Percentiles rank a stretch among this genome's conserved stretches.
phyloP scores from a whole-genome alignment of 1,139 yeast species.

The Kurtzmaniella quercitrusa region DNA sequence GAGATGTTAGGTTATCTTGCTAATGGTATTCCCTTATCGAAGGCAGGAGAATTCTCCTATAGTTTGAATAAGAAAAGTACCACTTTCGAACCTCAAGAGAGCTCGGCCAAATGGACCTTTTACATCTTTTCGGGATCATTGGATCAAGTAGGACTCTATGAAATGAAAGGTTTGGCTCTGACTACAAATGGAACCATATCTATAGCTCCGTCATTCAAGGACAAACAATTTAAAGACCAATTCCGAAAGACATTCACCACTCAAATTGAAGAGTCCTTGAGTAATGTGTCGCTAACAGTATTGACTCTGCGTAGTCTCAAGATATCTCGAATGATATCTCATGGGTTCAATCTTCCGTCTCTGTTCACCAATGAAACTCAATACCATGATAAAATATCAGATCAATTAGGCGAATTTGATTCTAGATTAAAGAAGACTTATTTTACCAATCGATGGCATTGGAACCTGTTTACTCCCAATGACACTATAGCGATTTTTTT shows the following conservation, averaged over 20 bases:
- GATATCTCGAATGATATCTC: conserved; percentile 23
- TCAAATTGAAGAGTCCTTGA: conserved; percentile 3
- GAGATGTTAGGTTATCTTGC: conserved; percentile 25
- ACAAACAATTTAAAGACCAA: conserved; percentile 16
- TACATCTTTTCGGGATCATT: conserved; percentile 32
- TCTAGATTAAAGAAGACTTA: conserved; percentile 23
- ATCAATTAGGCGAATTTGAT: conserved; percentile 29
- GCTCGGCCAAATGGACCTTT: conserved; percentile 25
- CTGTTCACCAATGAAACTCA: conserved; percentile 22
- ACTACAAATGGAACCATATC: conserved; percentile 28
- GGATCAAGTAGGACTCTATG: conserved; percentile 40
- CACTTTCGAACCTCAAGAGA: conserved; percentile 15
- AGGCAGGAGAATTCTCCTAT: conserved; percentile 16
- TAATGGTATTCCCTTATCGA: conserved; percentile 23
- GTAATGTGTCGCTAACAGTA: conserved; percentile 22
- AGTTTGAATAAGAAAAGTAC: conserved; percentile 22
- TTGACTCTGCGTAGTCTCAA: conserved; percentile 29
- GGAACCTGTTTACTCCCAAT: conserved; percentile 16
- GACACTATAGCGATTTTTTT: conserved; percentile 30
- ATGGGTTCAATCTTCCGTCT: conserved; percentile 32
- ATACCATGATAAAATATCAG: conserved; percentile 32
- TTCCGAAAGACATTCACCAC: conserved; percentile 4
- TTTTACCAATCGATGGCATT: conserved; percentile 36
- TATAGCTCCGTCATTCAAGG: conserved; percentile 23
- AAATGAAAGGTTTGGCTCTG: conserved; percentile 29